Conservation (phyloP, 2,329 filamentous ascomycete genomes). For the Microdochium paspali region DNA sequence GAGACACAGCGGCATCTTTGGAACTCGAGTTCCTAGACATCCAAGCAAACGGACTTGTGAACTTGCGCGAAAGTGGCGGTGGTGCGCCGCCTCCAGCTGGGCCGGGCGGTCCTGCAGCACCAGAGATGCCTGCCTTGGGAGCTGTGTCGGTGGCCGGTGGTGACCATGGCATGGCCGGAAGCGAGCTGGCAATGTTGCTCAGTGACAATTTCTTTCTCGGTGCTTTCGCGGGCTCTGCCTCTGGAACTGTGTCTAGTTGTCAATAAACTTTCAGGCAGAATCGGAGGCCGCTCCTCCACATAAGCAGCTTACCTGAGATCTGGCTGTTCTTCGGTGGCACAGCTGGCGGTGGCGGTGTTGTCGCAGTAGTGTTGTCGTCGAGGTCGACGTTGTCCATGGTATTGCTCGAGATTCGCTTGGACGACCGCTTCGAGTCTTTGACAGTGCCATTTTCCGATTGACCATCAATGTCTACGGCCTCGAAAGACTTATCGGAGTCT, state of each 20-base stretch:
- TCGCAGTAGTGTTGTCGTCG: not conserved
- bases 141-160: slow-evolving; percentile 42
- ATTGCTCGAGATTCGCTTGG: slow-evolving; percentile 20
- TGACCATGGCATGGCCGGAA: slow-evolving; percentile 67
- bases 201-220: slow-evolving; percentile 50
- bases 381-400: slow-evolving; percentile 39
- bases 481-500: not conserved
- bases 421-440: slow-evolving; percentile 27
- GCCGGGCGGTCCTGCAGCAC: slow-evolving; percentile 22
- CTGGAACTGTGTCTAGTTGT: slow-evolving; percentile 9
- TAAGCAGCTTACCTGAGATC: not conserved
- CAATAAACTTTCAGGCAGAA: too few relatives aligned
- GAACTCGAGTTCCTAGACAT: slow-evolving; percentile 59
- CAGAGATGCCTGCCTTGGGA: slow-evolving; percentile 29
- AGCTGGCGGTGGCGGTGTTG: not conserved
- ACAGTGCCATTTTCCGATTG: slow-evolving; percentile 19
- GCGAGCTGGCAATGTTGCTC: slow-evolving; percentile 61
- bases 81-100: slow-evolving; percentile 15
- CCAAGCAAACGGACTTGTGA: slow-evolving; percentile 84
- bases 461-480: slow-evolving; percentile 24
- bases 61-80: slow-evolving; percentile 51
- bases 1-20: slow-evolving; percentile 42
- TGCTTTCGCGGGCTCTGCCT: slow-evolving; percentile 24
- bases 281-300: not conserved
- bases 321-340: not conserved